Evolutionary conservation across 768 basidiomycete genomes (phyloP).

Genomic region (Rhodocollybia butyracea): DNA sequence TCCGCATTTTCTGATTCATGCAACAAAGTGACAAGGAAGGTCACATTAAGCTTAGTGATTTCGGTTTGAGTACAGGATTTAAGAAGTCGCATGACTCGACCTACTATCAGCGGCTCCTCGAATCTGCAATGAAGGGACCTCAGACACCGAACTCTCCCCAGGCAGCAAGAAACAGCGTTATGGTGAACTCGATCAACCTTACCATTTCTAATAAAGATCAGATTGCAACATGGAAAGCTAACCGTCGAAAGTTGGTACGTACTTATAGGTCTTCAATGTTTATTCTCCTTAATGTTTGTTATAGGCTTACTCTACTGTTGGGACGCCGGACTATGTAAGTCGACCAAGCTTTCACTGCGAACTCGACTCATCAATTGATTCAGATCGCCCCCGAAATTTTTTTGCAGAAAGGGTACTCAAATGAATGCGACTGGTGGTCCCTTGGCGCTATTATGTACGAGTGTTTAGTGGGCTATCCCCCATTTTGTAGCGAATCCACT

Average conservation of each 20-base stretch:
- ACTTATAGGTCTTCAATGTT: background rate
- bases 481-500: constrained; percentile 90
- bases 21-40: constrained; percentile 76
- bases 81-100: constrained; percentile 96
- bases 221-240: constrained; percentile 99
- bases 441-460: constrained; percentile 99
- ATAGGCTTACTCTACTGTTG: constrained; percentile 96
- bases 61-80: constrained; percentile 98
- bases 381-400: constrained; percentile 91
- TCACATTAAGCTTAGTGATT: constrained; percentile 97
- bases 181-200: constrained; percentile 95
- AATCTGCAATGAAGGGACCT: constrained; percentile 50
- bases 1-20: constrained; percentile 1
- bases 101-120: constrained; percentile 89
- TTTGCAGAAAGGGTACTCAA: constrained; percentile 93
- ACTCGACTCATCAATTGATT: constrained; percentile 22
- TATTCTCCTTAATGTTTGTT: constrained; percentile 1
- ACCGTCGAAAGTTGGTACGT: constrained; percentile 84
- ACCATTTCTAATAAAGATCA: constrained; percentile 92
- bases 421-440: constrained; percentile 99
- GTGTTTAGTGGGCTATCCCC: constrained; percentile 94
- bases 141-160: constrained; percentile 40
- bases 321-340: constrained; percentile 71
- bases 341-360: background rate
- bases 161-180: constrained; percentile 84